Evolutionary conservation across 1,139 yeast species (phyloP).

Genomic region (Yamadazyma songkhlaensis): DNA sequence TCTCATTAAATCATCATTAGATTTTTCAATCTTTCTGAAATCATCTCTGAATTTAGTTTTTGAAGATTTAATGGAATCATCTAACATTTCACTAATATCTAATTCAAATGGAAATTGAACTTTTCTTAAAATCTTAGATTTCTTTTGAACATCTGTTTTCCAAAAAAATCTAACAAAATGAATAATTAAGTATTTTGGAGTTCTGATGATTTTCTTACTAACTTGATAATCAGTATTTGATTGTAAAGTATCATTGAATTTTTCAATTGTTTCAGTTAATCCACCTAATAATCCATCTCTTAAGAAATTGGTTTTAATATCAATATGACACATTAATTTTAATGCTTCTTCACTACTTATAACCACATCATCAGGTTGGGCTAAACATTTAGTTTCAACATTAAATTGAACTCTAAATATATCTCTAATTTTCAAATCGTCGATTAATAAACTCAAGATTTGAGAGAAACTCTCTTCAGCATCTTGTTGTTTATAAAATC

Average conservation of each 20-base stretch:
- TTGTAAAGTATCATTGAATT: slow-evolving; percentile 67
- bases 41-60: slow-evolving; percentile 75
- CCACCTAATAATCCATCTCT: slow-evolving; percentile 82
- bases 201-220: slow-evolving; percentile 64
- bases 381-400: slow-evolving; percentile 57
- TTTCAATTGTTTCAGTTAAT: slow-evolving; percentile 73
- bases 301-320: slow-evolving; percentile 79
- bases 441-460: slow-evolving; percentile 56
- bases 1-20: slow-evolving; percentile 66
- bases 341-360: slow-evolving; percentile 51
- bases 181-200: slow-evolving; percentile 86
- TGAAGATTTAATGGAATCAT: slow-evolving; percentile 64
- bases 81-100: slow-evolving; percentile 83
- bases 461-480: slow-evolving; percentile 96
- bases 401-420: slow-evolving; percentile 65
- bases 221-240: slow-evolving; percentile 70
- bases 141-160: slow-evolving; percentile 88
- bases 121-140: slow-evolving; percentile 88
- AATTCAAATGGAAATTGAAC: slow-evolving; percentile 93
- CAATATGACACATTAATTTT: slow-evolving; percentile 87
- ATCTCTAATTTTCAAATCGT: slow-evolving; percentile 48
- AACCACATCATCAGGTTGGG: slow-evolving; percentile 40
- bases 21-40: slow-evolving; percentile 74
- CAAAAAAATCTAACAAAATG: slow-evolving; percentile 94
- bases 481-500: slow-evolving; percentile 89